These are phyloP conservation scores for Sporothrix curviconia DNA, from an alignment of 2,329 filamentous ascomycete genomes.

Conservation along the genomic window DNA sequence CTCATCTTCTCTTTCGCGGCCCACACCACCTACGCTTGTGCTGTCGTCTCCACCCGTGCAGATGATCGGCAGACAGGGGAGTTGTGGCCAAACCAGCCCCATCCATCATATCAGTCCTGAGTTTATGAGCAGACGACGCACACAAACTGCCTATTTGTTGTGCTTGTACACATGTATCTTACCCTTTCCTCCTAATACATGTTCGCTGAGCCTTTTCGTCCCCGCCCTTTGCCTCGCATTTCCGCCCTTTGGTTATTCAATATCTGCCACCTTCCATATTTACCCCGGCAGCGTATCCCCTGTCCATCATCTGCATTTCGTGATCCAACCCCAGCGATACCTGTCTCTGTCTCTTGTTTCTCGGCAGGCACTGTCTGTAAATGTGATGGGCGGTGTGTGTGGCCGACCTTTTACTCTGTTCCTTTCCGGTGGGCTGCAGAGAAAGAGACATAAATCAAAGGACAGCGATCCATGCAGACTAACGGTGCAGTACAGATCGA, in stretches of 20 bases:
- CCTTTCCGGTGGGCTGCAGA: too few relatives aligned
- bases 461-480: not conserved
- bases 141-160: not conserved
- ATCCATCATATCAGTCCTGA: not conserved
- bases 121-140: too few relatives aligned
- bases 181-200: too few relatives aligned
- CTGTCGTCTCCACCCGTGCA: not conserved
- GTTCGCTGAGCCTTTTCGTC: too few relatives aligned
- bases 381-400: too few relatives aligned
- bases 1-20: not conserved
- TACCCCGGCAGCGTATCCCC: constrained; percentile 1
- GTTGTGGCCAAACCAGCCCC: not conserved
- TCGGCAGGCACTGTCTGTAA: too few relatives aligned
- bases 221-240: not conserved
- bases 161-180: too few relatives aligned
- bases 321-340: not conserved
- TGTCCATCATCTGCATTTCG: not conserved
- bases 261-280: not conserved
- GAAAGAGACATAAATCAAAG: too few relatives aligned
- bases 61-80: constrained; percentile 9
- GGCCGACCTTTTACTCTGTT: too few relatives aligned
- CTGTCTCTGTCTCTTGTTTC: too few relatives aligned
- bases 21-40: not conserved
- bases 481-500: not conserved
- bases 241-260: not conserved